Conservation (phyloP, 208 protist genomes). For the Acanthamoeba culbertsoni region DNA sequence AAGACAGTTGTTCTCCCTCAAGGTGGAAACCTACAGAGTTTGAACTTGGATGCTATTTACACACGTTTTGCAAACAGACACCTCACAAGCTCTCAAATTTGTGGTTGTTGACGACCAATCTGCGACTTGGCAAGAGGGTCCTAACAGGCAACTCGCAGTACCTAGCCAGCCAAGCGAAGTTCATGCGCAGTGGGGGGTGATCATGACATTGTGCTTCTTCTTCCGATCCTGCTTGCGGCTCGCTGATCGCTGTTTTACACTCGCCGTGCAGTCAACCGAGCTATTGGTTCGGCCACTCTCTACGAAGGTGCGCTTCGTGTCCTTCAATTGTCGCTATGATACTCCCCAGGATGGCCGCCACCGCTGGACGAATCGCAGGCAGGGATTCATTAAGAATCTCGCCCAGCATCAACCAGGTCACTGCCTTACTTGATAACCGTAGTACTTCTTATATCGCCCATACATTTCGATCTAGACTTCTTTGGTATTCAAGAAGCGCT, state of each 20-base stretch:
- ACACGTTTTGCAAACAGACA: not conserved
- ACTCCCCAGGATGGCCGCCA: not conserved
- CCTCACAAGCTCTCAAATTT: not conserved
- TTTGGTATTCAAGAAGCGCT: not conserved
- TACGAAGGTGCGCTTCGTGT: not conserved
- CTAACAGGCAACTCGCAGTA: not conserved
- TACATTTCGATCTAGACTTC: too few relatives aligned
- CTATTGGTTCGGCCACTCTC: not conserved
- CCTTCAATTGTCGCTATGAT: constrained; percentile 17
- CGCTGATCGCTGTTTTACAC: not conserved
- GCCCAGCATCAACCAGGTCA: not conserved
- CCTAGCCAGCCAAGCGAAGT: not conserved
- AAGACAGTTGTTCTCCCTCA: not conserved
- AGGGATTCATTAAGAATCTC: not conserved
- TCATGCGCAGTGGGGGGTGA: not conserved
- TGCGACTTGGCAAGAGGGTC: not conserved
- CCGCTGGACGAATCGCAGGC: not conserved
- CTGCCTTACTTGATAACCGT: too few relatives aligned
- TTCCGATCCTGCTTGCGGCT: not conserved
- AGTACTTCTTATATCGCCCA: too few relatives aligned
- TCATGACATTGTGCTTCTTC: too few relatives aligned
- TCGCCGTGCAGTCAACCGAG: not conserved
- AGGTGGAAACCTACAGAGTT: not conserved
- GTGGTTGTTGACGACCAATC: not conserved
- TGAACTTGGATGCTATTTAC: not conserved